Evolutionary conservation across 2,329 filamentous ascomycete genomes (phyloP).

Genomic region (Beauveria rudraprayagi): DNA sequence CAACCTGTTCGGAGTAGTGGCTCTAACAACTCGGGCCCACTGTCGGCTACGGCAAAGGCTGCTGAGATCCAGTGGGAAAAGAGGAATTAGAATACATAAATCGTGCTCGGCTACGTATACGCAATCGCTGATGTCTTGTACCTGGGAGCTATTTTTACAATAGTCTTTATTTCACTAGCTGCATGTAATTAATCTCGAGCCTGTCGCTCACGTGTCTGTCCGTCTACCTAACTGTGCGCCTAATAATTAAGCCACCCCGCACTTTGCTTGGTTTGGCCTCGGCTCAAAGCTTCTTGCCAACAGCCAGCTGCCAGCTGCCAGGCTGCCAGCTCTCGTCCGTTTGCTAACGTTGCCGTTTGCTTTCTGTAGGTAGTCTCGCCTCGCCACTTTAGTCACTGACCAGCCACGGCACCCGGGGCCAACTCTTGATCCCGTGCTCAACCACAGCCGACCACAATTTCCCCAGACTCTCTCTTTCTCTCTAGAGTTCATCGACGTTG

Average conservation of each 20-base stretch:
- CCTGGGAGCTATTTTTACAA: background rate
- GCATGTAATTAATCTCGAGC: too few species aligned
- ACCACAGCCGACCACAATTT: background rate
- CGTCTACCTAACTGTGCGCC: background rate
- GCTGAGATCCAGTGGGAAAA: too few species aligned
- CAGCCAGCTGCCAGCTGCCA: background rate
- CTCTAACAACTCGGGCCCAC: too few species aligned
- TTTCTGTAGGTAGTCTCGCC: background rate
- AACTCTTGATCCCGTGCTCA: slow-evolving; percentile 5
- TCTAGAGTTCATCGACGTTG: background rate
- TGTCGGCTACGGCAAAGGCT: too few species aligned
- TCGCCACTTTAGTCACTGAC: background rate
- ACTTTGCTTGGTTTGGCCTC: background rate
- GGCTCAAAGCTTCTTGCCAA: background rate
- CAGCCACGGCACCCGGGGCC: slow-evolving; percentile 6
- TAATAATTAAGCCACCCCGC: background rate
- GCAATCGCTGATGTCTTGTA: too few species aligned
- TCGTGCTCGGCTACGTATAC: too few species aligned
- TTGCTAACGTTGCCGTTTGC: background rate
- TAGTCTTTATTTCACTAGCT: too few species aligned
- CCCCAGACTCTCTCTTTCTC: slow-evolving; percentile 1
- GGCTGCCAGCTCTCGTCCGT: background rate
- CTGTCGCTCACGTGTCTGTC: background rate
- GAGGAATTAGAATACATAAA: too few species aligned
- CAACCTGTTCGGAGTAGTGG: too few species aligned